These are phyloP conservation scores for Pachysandra terminalis DNA, from an alignment of 164 flowering plant genomes.

Conservation along the genomic window DNA sequence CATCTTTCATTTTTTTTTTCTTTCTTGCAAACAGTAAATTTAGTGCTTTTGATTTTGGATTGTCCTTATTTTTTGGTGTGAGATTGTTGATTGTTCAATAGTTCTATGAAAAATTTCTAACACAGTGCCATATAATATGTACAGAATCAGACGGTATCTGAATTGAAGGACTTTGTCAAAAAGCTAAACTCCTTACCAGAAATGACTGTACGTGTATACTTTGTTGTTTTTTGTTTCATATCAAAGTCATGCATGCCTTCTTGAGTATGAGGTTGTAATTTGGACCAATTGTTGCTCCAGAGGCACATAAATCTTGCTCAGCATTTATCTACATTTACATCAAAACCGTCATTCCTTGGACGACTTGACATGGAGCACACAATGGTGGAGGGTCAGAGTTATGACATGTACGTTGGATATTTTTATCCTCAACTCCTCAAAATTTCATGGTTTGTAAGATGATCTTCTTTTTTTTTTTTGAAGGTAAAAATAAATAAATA, in stretches of 20 bases:
- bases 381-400: constrained; percentile 84
- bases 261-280: constrained; percentile 1
- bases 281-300: constrained; percentile 36
- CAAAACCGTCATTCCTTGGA: constrained; percentile 82
- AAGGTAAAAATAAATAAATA: too few species aligned
- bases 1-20: neutral
- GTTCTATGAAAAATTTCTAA: neutral
- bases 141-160: constrained; percentile 88
- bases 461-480: too few species aligned
- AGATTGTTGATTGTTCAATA: neutral
- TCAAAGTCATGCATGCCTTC: neutral
- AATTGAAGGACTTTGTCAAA: constrained; percentile 91
- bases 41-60: neutral
- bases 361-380: constrained; percentile 97
- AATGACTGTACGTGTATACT: constrained; percentile 65
- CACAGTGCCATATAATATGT: constrained; percentile 6
- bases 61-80: too few species aligned
- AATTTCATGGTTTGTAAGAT: neutral
- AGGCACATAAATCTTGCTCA: constrained; percentile 98
- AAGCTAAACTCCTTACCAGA: constrained; percentile 96
- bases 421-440: neutral
- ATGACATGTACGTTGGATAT: constrained; percentile 68
- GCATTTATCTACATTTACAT: constrained; percentile 74
- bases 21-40: neutral
- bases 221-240: neutral